Evolutionary conservation across 2,329 filamentous ascomycete species (phyloP), one percentile per base, ranked within the genome.

Genomic region (Lasiodiplodia citricola): DNA sequence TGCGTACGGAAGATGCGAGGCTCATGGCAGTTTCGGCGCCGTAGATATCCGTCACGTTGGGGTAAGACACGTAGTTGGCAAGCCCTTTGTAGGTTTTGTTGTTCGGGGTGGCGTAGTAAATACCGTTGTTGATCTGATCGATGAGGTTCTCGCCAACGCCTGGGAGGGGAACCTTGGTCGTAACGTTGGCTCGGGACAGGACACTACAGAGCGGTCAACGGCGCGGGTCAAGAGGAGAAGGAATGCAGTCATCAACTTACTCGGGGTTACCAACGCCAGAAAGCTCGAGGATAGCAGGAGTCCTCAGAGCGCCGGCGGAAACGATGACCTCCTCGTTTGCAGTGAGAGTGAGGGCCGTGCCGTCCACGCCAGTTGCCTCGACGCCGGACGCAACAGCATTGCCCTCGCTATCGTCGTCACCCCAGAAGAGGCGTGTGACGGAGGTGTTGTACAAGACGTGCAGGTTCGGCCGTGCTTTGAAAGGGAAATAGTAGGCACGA

Each of bases 401-500:
- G 4, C 76, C 76, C 11, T 28, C 35, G 21, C 6, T 23, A 47
- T 16, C 28, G 13, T 51, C 7, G 66, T 55, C 72, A 58, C 11
- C 72, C 80, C 81, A 84, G 4, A 81, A 65, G 16, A 85, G 75
- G 25, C 75, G 75, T 41, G 80, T 80, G 0, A 79, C 83, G 1
- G 75, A 75, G 0, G 83, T 81, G 67, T 83, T 82, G n/a, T 80
- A 70, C 31, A 83, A 78, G 1, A 85, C 72, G 2, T 82, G 71
- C 0, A 86, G 73, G 69, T 86, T 86, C 1, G 74, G 52, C 56
- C 83, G 52, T 13, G 75, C 69, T 50, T 73, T 74, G 21, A 66
- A 67, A 1, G 83, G 82, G 57, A 78, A 83, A 70, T 84, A 85
- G 70, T 83, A 86, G 4, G 83, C 81, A n/a, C 82, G 75, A 3